Percentiles rank a stretch among this genome's conserved stretches.
These are phyloP conservation scores for Colletotrichum simmondsii DNA, from an alignment of 2,329 filamentous ascomycete genomes.

Conservation along the genomic window DNA sequence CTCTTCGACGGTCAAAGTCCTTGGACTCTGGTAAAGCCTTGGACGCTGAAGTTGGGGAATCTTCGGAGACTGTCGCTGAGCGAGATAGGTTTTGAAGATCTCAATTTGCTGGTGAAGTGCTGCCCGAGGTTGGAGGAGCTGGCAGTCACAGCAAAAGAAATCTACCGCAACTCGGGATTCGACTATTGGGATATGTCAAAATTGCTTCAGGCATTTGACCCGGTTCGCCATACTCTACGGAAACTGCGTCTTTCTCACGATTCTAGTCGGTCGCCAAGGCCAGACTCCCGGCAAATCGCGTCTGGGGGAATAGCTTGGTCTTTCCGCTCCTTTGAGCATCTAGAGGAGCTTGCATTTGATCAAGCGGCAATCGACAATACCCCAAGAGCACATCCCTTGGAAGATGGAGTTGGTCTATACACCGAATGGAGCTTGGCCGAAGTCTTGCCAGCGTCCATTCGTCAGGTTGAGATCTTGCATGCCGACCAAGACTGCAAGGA, in stretches of 20 bases:
- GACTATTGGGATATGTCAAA: constrained; percentile 22
- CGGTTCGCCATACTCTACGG: neutral
- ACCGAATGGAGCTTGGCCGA: neutral
- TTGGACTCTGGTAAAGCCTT: constrained; percentile 11
- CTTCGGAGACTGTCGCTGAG: neutral
- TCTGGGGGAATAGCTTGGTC: neutral
- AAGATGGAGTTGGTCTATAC: neutral
- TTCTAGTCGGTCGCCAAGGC: neutral
- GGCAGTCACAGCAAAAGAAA: constrained; percentile 10
- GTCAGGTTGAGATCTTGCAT: neutral
- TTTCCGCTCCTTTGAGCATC: constrained; percentile 4
- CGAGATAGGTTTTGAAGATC: constrained; percentile 18
- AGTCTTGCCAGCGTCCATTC: neutral
- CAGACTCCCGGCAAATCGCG: neutral
- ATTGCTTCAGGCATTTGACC: constrained; percentile 11
- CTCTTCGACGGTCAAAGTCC: constrained; percentile 10
- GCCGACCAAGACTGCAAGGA: neutral
- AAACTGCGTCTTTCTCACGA: constrained; percentile 6
- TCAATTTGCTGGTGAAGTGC: constrained; percentile 14
- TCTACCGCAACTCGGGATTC: constrained; percentile 12
- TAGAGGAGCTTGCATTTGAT: constrained; percentile 21
- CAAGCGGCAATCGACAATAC: constrained; percentile 1
- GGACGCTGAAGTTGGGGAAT: neutral
- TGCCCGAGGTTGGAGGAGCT: constrained; percentile 13
- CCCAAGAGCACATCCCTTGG: neutral